These are phyloP conservation scores for Candida hispaniensis DNA, from an alignment of 805 yeast species.

Conservation along the genomic window DNA sequence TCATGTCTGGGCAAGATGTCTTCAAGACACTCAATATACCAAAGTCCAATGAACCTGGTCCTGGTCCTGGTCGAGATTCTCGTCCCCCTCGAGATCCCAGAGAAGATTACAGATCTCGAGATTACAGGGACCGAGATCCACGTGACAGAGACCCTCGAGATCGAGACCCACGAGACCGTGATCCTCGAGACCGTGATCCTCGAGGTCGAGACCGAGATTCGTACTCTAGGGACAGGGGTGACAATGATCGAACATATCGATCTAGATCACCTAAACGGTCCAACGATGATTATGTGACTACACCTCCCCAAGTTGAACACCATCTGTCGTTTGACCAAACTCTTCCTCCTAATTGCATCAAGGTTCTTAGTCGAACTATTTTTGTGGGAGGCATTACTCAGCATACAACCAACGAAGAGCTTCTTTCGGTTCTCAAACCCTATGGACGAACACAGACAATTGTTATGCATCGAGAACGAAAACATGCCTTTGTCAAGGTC, in stretches of 20 bases:
- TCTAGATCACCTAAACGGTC: no score
- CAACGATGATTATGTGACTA: no score
- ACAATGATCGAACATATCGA: slow-evolving; percentile 10
- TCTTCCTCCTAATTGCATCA: slow-evolving; percentile 67
- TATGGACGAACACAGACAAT: slow-evolving; percentile 88
- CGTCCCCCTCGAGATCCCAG: slow-evolving; percentile 9
- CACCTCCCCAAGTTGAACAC: slow-evolving; percentile 15
- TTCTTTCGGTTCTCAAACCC: slow-evolving; percentile 64
- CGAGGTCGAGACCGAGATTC: slow-evolving; percentile 18
- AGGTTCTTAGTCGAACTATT: slow-evolving; percentile 79
- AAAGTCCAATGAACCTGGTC: no score
- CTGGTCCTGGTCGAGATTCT: no score
- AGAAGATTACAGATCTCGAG: slow-evolving; percentile 5
- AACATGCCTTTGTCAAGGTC: slow-evolving; percentile 93
- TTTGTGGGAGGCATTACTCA: slow-evolving; percentile 91
- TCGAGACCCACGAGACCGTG: slow-evolving; percentile 15
- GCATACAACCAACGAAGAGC: slow-evolving; percentile 63
- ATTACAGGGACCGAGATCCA: slow-evolving; percentile 10
- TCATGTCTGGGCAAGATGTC: slow-evolving; percentile 8
- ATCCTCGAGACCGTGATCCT: slow-evolving; percentile 15
- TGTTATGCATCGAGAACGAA: slow-evolving; percentile 75
- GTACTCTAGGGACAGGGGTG: no score
- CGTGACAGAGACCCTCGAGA: slow-evolving; percentile 5
- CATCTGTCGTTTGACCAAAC: slow-evolving; percentile 58
- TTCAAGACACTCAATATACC: background rate